phyloP scores from a whole-genome alignment of 2,329 filamentous ascomycete genomes.

The Botrytis deweyae region DNA sequence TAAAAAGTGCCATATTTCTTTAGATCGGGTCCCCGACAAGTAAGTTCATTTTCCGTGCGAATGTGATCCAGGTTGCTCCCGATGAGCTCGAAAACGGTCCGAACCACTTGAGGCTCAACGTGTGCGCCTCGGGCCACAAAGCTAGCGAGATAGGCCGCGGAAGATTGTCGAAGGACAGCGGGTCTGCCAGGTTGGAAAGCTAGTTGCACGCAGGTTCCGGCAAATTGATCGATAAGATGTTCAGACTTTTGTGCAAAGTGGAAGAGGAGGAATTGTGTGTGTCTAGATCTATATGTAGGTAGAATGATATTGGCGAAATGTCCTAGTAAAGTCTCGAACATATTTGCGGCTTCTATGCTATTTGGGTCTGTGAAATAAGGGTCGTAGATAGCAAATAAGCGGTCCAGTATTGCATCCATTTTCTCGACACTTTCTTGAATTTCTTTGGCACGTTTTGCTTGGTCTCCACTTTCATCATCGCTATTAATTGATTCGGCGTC shows the following conservation, averaged over 20 bases:
- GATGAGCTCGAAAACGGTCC: slow-evolving; percentile 77
- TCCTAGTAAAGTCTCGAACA: slow-evolving; percentile 75
- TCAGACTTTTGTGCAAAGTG: slow-evolving; percentile 87
- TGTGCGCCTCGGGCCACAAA: slow-evolving; percentile 90
- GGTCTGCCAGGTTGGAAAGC: slow-evolving; percentile 64
- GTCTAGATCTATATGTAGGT: slow-evolving; percentile 85
- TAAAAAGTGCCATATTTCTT: slow-evolving; percentile 69
- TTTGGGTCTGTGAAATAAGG: slow-evolving; percentile 68
- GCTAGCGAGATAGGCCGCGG: slow-evolving; percentile 88
- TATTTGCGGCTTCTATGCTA: slow-evolving; percentile 66
- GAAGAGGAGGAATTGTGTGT: slow-evolving; percentile 94
- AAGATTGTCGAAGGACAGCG: slow-evolving; percentile 74
- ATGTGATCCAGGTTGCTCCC: slow-evolving; percentile 74
- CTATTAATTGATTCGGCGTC: slow-evolving; percentile 71
- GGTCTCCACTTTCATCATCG: slow-evolving; percentile 67
- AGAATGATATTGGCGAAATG: slow-evolving; percentile 88
- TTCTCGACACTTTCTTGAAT: slow-evolving; percentile 84
- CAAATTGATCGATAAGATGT: slow-evolving; percentile 77
- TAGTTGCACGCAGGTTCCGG: slow-evolving; percentile 71
- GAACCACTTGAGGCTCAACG: slow-evolving; percentile 73
- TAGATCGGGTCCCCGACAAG: slow-evolving; percentile 79
- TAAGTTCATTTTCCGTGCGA: slow-evolving; percentile 67
- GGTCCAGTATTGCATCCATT: slow-evolving; percentile 85
- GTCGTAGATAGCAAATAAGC: slow-evolving; percentile 81
- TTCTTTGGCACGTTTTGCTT: slow-evolving; percentile 62